Evolutionary conservation across 2,329 filamentous ascomycete species (phyloP), one percentile per base, ranked within the genome.

Genomic region (Pseudodiploospora longispora): DNA sequence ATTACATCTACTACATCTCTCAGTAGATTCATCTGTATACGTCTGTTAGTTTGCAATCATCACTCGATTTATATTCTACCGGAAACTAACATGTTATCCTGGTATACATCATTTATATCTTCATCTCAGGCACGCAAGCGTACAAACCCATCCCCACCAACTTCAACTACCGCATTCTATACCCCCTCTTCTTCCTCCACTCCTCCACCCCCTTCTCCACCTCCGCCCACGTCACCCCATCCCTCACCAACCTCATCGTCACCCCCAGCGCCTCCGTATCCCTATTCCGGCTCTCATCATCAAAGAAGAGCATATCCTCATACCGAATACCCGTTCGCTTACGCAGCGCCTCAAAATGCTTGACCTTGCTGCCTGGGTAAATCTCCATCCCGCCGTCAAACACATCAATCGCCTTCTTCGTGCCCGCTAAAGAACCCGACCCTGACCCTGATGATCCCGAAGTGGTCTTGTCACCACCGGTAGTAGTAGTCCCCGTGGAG

Each of bases 301-400:
- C 91, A 53, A 97, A 97, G 64, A 97, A 97, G 31, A 97, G 62
- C 83, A 97, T 95, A 39, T 96, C 87, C 51, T 84, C 76, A 57
- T 80, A 95, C 5, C 70, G 67, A 3, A 96, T 63, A 1, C 80
- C 81, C 10, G 84, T 89, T 44, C 79, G 74, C 60, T 82, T 77
- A 7, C 84, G 77, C 53, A 97, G 70, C 5, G 76, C 71, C 56
- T 82, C 74, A 56, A 97, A 94, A 65, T 97, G 91, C 50, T 79
- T 77, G n/a, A 84, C 83, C 74, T 97, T 97, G 59, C 72, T 83
- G 1, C 81, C 80, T 0, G 90, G 89, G 54, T 84, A 85, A 46
- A 84, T 83, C 65, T 85, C 80, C 44, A 82, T 42, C 4, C 75
- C 68, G 4, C 68, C 72, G 47, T 82, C 77, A 54, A 84, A 84